A percentile compares a stretch with the other conserved stretches of the same genome.
Conservation (phyloP, 208 protist species). For the Porcisia deanei region DNA sequence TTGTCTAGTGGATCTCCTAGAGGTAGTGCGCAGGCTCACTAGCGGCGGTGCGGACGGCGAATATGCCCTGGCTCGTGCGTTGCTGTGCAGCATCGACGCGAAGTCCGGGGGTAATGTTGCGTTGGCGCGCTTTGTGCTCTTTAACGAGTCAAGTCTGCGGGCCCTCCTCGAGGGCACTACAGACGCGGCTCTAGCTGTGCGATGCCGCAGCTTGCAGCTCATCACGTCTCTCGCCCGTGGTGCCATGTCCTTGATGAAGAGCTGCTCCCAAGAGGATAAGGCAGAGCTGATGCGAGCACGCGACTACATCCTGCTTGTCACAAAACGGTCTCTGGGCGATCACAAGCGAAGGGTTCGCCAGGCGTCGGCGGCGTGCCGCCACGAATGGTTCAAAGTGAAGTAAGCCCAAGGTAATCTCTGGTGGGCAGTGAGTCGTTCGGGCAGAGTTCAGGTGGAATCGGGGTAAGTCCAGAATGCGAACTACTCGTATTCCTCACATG, state of each 20-base stretch:
- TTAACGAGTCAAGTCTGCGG: conserved; percentile 7
- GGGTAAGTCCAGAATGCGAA: not conserved
- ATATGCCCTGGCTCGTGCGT: conserved; percentile 12
- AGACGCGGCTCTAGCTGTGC: conserved; percentile 10
- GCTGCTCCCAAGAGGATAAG: conserved; percentile 16
- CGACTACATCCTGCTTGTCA: conserved; percentile 36
- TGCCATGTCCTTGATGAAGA: conserved; percentile 1
- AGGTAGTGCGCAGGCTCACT: conserved; percentile 11
- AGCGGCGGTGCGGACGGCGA: not conserved
- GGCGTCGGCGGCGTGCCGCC: conserved; percentile 53
- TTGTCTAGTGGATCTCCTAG: conserved; percentile 13
- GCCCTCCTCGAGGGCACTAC: conserved; percentile 20
- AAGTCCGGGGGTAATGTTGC: conserved; percentile 14
- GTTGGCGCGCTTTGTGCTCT: conserved; percentile 18
- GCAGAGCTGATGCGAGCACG: conserved; percentile 13
- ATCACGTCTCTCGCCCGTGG: conserved; percentile 22
- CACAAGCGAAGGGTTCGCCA: conserved; percentile 65
- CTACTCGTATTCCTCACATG: not conserved
- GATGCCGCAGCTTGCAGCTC: conserved; percentile 32
- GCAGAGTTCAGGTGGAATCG: not conserved
- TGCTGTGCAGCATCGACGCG: conserved; percentile 24
- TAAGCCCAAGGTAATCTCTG: not conserved
- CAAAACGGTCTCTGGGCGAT: conserved; percentile 46
- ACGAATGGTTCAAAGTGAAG: conserved; percentile 64
- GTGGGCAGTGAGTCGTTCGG: not conserved